These are phyloP conservation scores for Scleromitrula shiraiana DNA, from an alignment of 2,329 filamentous ascomycete genomes.

Conservation along the genomic window DNA sequence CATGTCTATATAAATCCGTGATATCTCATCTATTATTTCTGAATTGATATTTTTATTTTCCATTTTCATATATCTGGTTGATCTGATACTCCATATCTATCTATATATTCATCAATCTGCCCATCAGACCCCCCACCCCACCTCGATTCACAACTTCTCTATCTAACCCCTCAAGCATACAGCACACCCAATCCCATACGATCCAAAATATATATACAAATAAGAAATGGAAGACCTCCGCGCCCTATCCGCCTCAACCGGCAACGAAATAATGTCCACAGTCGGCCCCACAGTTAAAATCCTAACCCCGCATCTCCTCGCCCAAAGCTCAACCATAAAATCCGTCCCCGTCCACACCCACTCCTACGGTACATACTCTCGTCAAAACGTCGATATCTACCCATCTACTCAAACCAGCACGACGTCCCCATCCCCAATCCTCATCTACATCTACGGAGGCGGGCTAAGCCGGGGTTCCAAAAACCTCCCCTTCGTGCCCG, in stretches of 20 bases:
- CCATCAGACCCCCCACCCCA: too few relatives aligned
- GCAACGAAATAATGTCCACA: conserved; percentile 15
- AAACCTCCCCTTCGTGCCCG: conserved; percentile 12
- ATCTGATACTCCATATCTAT: too few relatives aligned
- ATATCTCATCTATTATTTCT: too few relatives aligned
- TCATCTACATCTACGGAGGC: conserved; percentile 28
- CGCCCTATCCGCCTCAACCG: conserved; percentile 14
- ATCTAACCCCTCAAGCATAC: neutral
- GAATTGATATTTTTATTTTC: too few relatives aligned
- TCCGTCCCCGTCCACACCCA: conserved; percentile 16
- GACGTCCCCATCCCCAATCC: conserved; percentile 17
- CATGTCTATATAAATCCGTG: too few relatives aligned
- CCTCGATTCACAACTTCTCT: neutral
- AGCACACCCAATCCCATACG: too few relatives aligned
- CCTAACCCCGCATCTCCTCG: conserved; percentile 19
- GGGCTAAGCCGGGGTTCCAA: conserved; percentile 25
- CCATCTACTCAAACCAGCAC: conserved; percentile 8
- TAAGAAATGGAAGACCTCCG: conserved; percentile 20
- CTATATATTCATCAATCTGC: too few relatives aligned
- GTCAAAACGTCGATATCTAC: conserved; percentile 27
- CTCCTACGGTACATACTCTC: conserved; percentile 24
- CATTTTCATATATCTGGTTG: too few relatives aligned
- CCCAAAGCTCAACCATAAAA: conserved; percentile 20
- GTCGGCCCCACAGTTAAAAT: conserved; percentile 22
- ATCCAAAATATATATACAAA: too few relatives aligned